These are phyloP conservation scores for Furcasterigmium sp. DNA, from an alignment of 2,329 filamentous ascomycete species.

Conservation along the genomic window DNA sequence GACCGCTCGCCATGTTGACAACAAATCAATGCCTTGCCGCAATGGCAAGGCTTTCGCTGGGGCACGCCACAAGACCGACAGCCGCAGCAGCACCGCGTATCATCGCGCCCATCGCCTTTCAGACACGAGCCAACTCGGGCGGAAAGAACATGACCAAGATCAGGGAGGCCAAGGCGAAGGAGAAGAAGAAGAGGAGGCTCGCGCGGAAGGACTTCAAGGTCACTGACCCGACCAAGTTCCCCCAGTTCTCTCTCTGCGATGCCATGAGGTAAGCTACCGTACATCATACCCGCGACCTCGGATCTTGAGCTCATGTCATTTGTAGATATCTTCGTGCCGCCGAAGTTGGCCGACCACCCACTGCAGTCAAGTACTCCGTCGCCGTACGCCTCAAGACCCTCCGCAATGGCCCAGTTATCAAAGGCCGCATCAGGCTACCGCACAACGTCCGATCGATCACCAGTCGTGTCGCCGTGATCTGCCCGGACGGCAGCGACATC, in stretches of 20 bases:
- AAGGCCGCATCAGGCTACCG: slow-evolving; percentile 82
- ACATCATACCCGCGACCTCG: slow-evolving; percentile 1
- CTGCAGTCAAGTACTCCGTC: slow-evolving; percentile 80
- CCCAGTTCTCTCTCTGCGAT: slow-evolving; percentile 77
- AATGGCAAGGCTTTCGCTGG: slow-evolving; percentile 44
- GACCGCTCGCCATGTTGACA: slow-evolving; percentile 39
- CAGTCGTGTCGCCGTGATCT: slow-evolving; percentile 84
- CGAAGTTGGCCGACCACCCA: slow-evolving; percentile 78
- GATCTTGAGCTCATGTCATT: slow-evolving; percentile 4
- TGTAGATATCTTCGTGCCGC: slow-evolving; percentile 80
- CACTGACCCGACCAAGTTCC: slow-evolving; percentile 57
- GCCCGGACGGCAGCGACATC: slow-evolving; percentile 70
- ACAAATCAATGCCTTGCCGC: slow-evolving; percentile 49
- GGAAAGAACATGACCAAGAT: slow-evolving; percentile 19
- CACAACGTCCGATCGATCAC: slow-evolving; percentile 88
- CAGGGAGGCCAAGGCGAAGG: slow-evolving; percentile 42
- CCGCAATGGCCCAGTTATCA: slow-evolving; percentile 81
- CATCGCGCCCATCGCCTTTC: slow-evolving; percentile 39
- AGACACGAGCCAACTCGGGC: slow-evolving; percentile 33
- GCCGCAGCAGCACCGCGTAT: slow-evolving; percentile 40
- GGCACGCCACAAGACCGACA: slow-evolving; percentile 34
- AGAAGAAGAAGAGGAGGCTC: slow-evolving; percentile 49
- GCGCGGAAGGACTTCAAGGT: slow-evolving; percentile 60
- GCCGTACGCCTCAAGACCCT: slow-evolving; percentile 75
- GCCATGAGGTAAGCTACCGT: slow-evolving; percentile 69